phyloP scores from a whole-genome alignment of 331 rosid genomes.

The Arachis monticola region DNA sequence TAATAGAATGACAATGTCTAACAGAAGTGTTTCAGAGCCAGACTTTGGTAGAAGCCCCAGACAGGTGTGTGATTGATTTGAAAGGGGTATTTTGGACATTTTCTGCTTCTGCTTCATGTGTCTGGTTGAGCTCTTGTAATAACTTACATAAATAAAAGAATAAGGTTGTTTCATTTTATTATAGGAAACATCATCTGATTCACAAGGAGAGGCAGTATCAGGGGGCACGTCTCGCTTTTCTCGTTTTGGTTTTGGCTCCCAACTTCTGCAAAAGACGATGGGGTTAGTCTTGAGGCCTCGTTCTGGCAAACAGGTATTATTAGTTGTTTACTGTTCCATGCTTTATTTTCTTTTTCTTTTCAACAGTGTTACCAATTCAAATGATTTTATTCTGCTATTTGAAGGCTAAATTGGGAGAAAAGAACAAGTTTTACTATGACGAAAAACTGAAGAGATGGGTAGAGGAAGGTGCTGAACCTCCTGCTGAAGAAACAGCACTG shows the following conservation, averaged over 20 bases:
- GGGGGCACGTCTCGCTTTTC: constrained; percentile 74
- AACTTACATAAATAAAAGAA: constrained; percentile 28
- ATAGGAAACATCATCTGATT: constrained; percentile 61
- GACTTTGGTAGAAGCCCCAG: constrained; percentile 85
- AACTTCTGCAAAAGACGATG: constrained; percentile 79
- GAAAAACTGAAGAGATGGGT: constrained; percentile 95
- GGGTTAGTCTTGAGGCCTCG: constrained; percentile 83
- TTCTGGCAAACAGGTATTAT: constrained; percentile 70
- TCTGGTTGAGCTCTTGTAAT: constrained; percentile 34
- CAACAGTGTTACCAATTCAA: constrained; percentile 34
- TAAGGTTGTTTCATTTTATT: constrained; percentile 42
- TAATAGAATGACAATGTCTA: constrained; percentile 63
- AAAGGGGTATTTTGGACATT: constrained; percentile 7
- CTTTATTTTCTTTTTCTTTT: background rate
- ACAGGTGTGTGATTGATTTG: constrained; percentile 67
- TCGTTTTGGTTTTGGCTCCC: constrained; percentile 84
- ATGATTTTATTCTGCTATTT: constrained; percentile 39
- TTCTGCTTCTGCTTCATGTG: constrained; percentile 29
- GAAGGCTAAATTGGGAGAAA: constrained; percentile 92
- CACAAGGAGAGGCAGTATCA: constrained; percentile 67
- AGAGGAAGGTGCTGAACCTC: constrained; percentile 81
- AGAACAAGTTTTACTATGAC: constrained; percentile 88
- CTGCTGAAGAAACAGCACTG: constrained; percentile 78
- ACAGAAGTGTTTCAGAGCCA: constrained; percentile 97
- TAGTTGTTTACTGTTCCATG: constrained; percentile 9